phyloP scores from a whole-genome alignment of 1,284 basidiomycete genomes.

The Rhizopogon hawkerae region DNA sequence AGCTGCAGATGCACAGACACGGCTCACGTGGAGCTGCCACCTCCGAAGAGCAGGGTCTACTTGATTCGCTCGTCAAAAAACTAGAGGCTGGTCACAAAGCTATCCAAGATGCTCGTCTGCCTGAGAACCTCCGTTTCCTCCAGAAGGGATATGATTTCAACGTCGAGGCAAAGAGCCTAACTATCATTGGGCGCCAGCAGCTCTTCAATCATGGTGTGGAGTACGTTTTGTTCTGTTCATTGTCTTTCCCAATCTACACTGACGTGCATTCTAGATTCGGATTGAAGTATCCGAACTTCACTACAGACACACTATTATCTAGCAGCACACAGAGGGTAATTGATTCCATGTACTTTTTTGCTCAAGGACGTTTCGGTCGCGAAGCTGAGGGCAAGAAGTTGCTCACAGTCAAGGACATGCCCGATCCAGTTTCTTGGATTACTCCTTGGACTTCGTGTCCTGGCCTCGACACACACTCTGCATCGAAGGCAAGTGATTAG shows the following conservation, averaged over 20 bases:
- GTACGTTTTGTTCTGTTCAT: conserved; percentile 14
- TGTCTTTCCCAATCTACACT: background rate
- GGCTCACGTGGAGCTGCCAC: conserved; percentile 32
- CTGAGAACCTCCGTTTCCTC: conserved; percentile 32
- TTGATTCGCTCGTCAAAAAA: conserved; percentile 30
- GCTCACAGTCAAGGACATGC: conserved; percentile 32
- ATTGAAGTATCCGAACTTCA: conserved; percentile 4
- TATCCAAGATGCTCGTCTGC: conserved; percentile 26
- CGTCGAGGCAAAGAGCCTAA: conserved; percentile 34
- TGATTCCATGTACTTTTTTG: conserved; percentile 40
- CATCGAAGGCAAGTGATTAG: conserved; percentile 24
- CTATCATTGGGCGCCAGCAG: conserved; percentile 32
- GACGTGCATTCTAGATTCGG: conserved; percentile 9
- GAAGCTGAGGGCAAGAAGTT: conserved; percentile 20
- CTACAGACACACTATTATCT: conserved; percentile 31
- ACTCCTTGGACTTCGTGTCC: conserved; percentile 37
- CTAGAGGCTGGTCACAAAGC: conserved; percentile 24
- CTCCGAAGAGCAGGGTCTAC: conserved; percentile 27
- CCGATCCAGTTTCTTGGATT: conserved; percentile 35
- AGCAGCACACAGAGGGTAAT: conserved; percentile 40
- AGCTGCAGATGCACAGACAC: conserved; percentile 32
- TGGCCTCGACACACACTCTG: conserved; percentile 29
- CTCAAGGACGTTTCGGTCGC: conserved; percentile 36
- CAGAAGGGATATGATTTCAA: conserved; percentile 33
- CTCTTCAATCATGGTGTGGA: conserved; percentile 39